A percentile compares a stretch with the other conserved stretches of the same genome.
These are phyloP conservation scores for Penicillium cinerascens DNA, from an alignment of 495 filamentous ascomycete genomes.

Conservation along the genomic window DNA sequence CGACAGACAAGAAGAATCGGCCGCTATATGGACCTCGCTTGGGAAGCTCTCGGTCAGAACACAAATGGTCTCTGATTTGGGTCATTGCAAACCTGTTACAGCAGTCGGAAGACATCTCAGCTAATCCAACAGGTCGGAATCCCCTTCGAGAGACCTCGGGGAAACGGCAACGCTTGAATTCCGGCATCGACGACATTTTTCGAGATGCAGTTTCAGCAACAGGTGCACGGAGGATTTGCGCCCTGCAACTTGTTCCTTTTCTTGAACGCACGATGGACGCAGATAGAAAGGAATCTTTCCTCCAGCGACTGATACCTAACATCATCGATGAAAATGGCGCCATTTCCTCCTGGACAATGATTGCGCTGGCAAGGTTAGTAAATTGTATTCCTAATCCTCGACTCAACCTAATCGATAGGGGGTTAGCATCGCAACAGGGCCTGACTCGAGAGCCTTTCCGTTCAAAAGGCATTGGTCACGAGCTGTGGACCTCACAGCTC, in stretches of 20 bases:
- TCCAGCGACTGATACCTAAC: constrained; percentile 47
- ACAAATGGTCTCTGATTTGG: constrained; percentile 48
- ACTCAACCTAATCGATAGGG: constrained; percentile 1
- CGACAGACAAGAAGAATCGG: constrained; percentile 4
- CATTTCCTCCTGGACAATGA: constrained; percentile 62
- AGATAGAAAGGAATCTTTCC: constrained; percentile 39
- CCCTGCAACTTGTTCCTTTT: constrained; percentile 79
- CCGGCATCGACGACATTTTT: constrained; percentile 57
- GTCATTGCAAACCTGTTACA: constrained; percentile 32
- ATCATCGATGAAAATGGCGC: constrained; percentile 54
- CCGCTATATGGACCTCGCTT: constrained; percentile 39
- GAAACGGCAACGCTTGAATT: constrained; percentile 63
- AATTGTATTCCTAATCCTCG: not conserved
- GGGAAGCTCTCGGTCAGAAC: constrained; percentile 42
- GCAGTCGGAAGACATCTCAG: constrained; percentile 26
- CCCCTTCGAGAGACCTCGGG: constrained; percentile 21
- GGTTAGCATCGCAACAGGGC: constrained; percentile 33
- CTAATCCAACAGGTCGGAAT: constrained; percentile 7
- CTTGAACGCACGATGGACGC: constrained; percentile 41
- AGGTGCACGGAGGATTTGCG: constrained; percentile 55
- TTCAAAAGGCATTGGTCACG: constrained; percentile 59
- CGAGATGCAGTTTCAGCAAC: constrained; percentile 56
- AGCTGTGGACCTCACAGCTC: constrained; percentile 69
- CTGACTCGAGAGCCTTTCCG: constrained; percentile 21
- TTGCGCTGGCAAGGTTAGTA: constrained; percentile 57